These are phyloP conservation scores for Eugenia klotzschiana DNA, from an alignment of 441 rosid genomes.

Conservation along the genomic window DNA sequence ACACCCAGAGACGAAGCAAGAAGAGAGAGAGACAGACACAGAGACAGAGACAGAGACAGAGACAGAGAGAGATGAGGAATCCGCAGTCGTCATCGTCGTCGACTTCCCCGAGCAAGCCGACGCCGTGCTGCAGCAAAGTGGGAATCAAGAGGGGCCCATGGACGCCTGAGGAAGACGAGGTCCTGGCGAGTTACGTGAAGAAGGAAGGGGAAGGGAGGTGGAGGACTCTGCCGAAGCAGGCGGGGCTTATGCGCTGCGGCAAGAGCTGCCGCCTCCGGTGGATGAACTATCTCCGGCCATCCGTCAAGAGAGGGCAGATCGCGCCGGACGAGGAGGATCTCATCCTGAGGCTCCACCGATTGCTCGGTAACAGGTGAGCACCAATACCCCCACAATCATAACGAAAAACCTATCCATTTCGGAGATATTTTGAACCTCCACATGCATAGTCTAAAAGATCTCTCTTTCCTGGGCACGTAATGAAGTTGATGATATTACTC, in stretches of 20 bases:
- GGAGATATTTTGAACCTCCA: not conserved
- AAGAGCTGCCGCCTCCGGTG: constrained; percentile 8
- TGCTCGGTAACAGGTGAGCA: constrained; percentile 3
- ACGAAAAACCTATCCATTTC: not conserved
- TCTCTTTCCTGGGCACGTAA: not conserved
- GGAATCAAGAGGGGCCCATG: constrained; percentile 7
- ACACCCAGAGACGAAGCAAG: not conserved
- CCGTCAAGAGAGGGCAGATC: constrained; percentile 3
- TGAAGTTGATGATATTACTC: not conserved
- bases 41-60: not conserved
- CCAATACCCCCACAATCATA: not conserved
- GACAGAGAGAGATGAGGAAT: not conserved
- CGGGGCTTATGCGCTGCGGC: constrained; percentile 1
- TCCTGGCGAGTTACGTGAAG: not conserved
- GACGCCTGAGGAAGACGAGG: constrained; percentile 8
- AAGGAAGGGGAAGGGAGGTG: constrained; percentile 6
- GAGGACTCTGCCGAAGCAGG: constrained; percentile 3
- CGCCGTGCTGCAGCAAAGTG: constrained; percentile 6
- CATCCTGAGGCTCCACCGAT: constrained; percentile 3
- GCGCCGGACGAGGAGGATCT: constrained; percentile 4
- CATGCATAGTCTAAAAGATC: not conserved
- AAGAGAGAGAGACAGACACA: not conserved
- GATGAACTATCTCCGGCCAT: constrained; percentile 6
- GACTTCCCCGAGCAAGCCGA: not conserved
- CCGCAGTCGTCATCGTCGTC: not conserved